Evolutionary conservation across 768 basidiomycete species (phyloP).

Genomic region (Agrocybe praecox): DNA sequence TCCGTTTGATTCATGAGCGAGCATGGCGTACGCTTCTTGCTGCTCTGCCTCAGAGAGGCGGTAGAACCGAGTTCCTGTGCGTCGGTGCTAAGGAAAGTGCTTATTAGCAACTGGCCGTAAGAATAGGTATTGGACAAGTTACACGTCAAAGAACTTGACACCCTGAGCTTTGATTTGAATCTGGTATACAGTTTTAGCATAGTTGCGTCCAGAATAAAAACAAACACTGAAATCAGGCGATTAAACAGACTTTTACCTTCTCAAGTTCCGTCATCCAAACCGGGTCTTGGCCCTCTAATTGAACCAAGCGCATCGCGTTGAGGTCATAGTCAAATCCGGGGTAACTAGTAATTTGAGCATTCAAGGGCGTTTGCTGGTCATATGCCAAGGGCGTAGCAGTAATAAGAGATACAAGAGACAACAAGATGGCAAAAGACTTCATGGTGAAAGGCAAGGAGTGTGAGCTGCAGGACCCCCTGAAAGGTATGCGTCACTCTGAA

Average conservation of each 20-base stretch:
- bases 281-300: constrained; percentile 69
- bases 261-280: constrained; percentile 89
- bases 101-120: neutral
- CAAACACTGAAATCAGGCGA: neutral
- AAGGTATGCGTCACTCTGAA: neutral
- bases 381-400: constrained; percentile 39
- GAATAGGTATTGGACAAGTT: constrained; percentile 2
- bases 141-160: constrained; percentile 89
- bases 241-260: constrained; percentile 53
- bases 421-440: constrained; percentile 49
- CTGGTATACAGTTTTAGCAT: constrained; percentile 37
- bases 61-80: constrained; percentile 59
- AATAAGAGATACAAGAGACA: constrained; percentile 45
- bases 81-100: constrained; percentile 58
- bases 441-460: constrained; percentile 31
- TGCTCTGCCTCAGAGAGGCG: constrained; percentile 35
- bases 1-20: neutral
- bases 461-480: neutral
- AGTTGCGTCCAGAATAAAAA: neutral
- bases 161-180: constrained; percentile 79
- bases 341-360: constrained; percentile 31
- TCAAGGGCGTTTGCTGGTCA: constrained; percentile 42
- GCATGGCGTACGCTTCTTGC: constrained; percentile 36
- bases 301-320: constrained; percentile 70
- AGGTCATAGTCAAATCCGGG: constrained; percentile 77